These are phyloP conservation scores for Penicillium fimorum DNA, from an alignment of 495 filamentous ascomycete species.

Conservation along the genomic window DNA sequence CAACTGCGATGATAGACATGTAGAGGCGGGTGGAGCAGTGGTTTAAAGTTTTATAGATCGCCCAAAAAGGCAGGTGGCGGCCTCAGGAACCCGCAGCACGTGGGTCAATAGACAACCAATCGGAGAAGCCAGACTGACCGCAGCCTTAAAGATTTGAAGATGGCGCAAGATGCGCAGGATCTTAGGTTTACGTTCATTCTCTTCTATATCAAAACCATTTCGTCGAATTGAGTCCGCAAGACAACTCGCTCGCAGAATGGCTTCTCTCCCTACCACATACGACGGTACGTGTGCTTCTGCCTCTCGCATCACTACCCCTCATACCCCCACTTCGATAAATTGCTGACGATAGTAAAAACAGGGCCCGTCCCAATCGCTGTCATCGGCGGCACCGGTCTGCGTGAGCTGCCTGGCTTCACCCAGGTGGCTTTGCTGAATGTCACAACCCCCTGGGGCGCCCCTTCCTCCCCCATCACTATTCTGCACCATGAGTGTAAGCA, in stretches of 20 bases:
- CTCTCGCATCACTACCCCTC: conserved; percentile 15
- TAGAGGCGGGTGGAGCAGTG: not conserved
- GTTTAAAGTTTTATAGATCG: not conserved
- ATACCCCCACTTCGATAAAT: conserved; percentile 18
- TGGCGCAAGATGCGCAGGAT: conserved; percentile 20
- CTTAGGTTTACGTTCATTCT: conserved; percentile 25
- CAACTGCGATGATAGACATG: not conserved
- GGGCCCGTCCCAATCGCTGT: conserved; percentile 86
- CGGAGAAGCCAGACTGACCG: conserved; percentile 14
- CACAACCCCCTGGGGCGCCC: conserved; percentile 85
- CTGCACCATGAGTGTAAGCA: conserved; percentile 72
- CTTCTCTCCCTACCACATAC: conserved; percentile 55
- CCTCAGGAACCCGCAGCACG: conserved; percentile 18
- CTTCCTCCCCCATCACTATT: conserved; percentile 88
- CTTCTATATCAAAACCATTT: conserved; percentile 32
- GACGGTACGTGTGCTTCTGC: conserved; percentile 39
- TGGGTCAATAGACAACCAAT: conserved; percentile 21
- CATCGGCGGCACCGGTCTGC: conserved; percentile 92
- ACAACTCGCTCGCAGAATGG: conserved; percentile 49
- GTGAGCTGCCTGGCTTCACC: conserved; percentile 68
- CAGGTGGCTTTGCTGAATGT: conserved; percentile 72
- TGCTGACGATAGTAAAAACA: conserved; percentile 34
- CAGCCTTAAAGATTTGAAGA: conserved; percentile 16
- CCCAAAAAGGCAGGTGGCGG: conserved; percentile 11
- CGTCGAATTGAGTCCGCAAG: conserved; percentile 36